Evolutionary conservation across 441 rosid genomes (phyloP).

Genomic region (Erodium texanum): DNA sequence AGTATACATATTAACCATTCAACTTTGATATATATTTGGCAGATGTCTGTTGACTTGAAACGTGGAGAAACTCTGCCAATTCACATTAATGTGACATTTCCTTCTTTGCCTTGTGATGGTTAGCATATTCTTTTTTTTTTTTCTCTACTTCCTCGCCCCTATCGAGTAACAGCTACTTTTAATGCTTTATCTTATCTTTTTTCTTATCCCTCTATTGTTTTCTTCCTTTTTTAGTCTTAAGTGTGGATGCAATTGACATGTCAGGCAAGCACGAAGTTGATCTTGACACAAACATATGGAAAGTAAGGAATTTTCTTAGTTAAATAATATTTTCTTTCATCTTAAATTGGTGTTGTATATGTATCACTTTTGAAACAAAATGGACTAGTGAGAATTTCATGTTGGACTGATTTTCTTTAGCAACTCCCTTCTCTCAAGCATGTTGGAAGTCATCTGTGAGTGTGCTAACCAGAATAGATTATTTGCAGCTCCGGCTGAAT

Average conservation of each 20-base stretch:
- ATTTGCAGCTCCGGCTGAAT: slow-evolving; percentile 84
- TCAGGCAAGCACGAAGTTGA: slow-evolving; percentile 99
- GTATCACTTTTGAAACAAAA: not conserved
- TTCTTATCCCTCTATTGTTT: not conserved
- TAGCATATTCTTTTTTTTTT: slow-evolving; percentile 19
- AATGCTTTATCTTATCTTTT: not conserved
- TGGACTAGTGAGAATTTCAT: not conserved
- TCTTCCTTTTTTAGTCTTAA: slow-evolving; percentile 47
- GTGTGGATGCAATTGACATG: slow-evolving; percentile 98
- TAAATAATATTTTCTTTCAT: not conserved
- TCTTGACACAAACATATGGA: slow-evolving; percentile 98
- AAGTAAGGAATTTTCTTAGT: slow-evolving; percentile 37
- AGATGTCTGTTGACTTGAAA: slow-evolving; percentile 97
- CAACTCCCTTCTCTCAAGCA: not conserved
- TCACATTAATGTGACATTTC: slow-evolving; percentile 92
- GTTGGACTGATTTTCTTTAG: not conserved
- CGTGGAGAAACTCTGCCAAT: slow-evolving; percentile 99
- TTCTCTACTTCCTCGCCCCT: not conserved
- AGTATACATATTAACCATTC: not conserved
- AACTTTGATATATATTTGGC: slow-evolving; percentile 18
- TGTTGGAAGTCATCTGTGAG: not conserved
- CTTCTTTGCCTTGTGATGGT: slow-evolving; percentile 98
- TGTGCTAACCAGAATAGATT: slow-evolving; percentile 22
- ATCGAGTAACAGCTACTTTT: not conserved
- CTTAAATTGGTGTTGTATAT: not conserved